Evolutionary conservation across 768 basidiomycete species (phyloP), one percentile per base, ranked within the genome.

Genomic region (Ramaria sp.): DNA sequence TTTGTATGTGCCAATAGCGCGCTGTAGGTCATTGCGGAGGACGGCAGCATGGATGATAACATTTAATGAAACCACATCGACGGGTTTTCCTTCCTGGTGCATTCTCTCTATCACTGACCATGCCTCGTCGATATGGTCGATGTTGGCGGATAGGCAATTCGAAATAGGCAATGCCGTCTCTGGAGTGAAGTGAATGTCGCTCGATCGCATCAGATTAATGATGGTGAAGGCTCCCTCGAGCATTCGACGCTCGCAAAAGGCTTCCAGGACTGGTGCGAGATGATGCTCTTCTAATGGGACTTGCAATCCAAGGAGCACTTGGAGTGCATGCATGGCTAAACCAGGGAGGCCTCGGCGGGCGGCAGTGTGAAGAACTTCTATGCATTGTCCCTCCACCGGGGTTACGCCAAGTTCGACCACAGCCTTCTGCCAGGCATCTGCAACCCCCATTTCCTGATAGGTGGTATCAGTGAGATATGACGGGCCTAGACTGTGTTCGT

Each of bases 1-100:
- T 57, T 81, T 80, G 72, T 88, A 90, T n/a, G 81, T 77, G 3
- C 83, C 84, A 32, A 93, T 67, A 0, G 85, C 87, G 27, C 88
- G 83, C 56, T 84, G 81, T 7, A 93, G 67, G 64, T 91, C 88
- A 13, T 74, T 74, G 3, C 82, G 67, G 22, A 65, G 61, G 45
- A 83, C 69, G 1, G 81, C 75, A 0, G 87, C 88, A 52, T 75
- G 72, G 49, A 92, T 69, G 61, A 93, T 64, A 37, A 78, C 72
- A 61, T 87, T 85, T 56, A 88, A 66, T n/a, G 79, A 74, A 32
- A 74, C 67, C 16, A 78, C 63, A 59, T 86, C 79, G 41, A 92
- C 62, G 0, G 60, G 61, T 49, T 74, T 72, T 5, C 74, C 78
- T 34, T 76, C 75, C 36, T 73, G 66, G 42, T 74, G 73, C 61